Evolutionary conservation across 164 flowering plant species (phyloP), one percentile per base, ranked within the genome.

Genomic region (Macadamia integrifolia): DNA sequence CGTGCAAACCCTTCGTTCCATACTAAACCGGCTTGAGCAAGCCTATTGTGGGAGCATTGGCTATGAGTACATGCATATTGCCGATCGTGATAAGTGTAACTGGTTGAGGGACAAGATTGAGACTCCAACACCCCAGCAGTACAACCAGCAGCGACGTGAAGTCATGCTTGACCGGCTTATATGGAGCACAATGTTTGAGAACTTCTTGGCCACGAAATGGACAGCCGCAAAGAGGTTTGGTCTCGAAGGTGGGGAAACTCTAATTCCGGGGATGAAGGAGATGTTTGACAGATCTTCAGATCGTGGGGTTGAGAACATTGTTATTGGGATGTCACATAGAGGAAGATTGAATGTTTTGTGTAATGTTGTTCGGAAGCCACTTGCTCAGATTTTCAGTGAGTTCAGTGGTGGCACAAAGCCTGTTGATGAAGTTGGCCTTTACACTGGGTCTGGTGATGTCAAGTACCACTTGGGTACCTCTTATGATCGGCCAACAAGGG

Each of bases 381-480:
- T 92, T 5, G 80, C 87, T 3, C 98, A 94, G 68, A 94, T 94
- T 40, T 94, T 94, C 80, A 90, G 92, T 60, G 99, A 94, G 78
- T 92, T 94, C 66, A 87, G 86, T 71, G 92, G 95, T 65, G 97
- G 97, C 59, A 85, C 88, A 29, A 94, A 76, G 77, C 97, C 97
- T 65, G 81, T 79, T 40, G 99, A 92, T 71, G 98, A 88, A 75
- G 93, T 83, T 65, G 98, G 97, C 29, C 85, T 94, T 53, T 94
- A 94, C 73, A 90, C 97, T 3, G 99, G 99, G 66, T 89, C 98
- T 74, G 99, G 99, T 70, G 99, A 94, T 82, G 99, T 94, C n/a
- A 94, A 94, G 71, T 94, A 94, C 75, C 99, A 94, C 75, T 77
- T 94, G 76, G 99, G 99, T 32, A 94, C 98, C 63, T 94, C 99